These are phyloP conservation scores for Calycina herbarum DNA, from an alignment of 2,329 filamentous ascomycete genomes.

Conservation along the genomic window DNA sequence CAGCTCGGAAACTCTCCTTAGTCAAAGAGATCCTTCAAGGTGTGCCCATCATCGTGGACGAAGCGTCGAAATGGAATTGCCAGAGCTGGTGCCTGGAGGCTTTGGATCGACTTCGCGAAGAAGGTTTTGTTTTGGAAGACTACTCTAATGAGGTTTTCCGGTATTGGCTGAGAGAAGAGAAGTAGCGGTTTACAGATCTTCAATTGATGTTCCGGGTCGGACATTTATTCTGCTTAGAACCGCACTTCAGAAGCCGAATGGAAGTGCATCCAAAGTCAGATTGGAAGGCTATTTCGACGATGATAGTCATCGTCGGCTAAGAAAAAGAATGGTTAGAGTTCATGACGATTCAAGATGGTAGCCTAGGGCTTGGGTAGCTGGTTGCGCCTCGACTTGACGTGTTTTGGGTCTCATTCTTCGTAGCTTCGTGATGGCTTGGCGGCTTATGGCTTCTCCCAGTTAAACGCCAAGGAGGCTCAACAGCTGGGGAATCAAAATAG, in stretches of 20 bases:
- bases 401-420: background rate
- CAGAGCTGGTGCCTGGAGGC: slow-evolving; percentile 6
- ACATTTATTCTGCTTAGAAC: too few relatives aligned
- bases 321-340: too few relatives aligned
- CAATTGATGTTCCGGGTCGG: background rate
- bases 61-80: slow-evolving; percentile 7
- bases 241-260: too few relatives aligned
- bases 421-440: background rate
- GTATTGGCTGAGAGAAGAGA: background rate
- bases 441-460: background rate
- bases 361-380: background rate
- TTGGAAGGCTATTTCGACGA: too few relatives aligned
- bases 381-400: background rate
- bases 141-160: background rate
- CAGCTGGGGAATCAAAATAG: too few relatives aligned
- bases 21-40: background rate
- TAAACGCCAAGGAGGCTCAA: too few relatives aligned
- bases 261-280: too few relatives aligned
- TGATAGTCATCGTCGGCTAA: too few relatives aligned
- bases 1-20: background rate
- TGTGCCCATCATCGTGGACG: background rate
- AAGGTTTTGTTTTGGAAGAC: slow-evolving; percentile 2
- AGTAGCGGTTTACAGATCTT: background rate
- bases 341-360: too few relatives aligned
- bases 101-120: background rate